phyloP scores from a whole-genome alignment of 495 filamentous ascomycete genomes.

The Xylaria flabelliformis region DNA sequence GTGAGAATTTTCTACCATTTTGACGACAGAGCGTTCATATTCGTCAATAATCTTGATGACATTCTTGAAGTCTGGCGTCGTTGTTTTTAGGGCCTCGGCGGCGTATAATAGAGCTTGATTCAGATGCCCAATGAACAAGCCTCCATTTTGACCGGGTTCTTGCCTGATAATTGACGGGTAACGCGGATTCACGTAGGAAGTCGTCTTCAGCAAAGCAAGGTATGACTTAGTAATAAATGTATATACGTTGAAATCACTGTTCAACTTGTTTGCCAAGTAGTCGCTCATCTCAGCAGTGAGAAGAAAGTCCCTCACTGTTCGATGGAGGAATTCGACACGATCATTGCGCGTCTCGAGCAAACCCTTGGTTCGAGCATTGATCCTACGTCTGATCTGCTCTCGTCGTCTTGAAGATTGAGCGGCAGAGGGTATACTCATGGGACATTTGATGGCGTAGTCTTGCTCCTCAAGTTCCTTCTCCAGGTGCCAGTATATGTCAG shows the following conservation, averaged over 20 bases:
- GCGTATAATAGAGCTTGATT: background rate
- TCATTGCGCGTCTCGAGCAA: constrained; percentile 1
- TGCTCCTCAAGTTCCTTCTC: background rate
- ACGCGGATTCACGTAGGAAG: background rate
- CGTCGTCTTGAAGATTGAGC: background rate
- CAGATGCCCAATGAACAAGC: background rate
- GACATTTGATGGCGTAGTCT: background rate
- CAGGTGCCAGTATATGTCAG: background rate
- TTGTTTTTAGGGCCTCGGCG: background rate
- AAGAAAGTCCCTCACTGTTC: background rate
- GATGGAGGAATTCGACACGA: background rate
- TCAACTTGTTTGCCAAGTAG: background rate
- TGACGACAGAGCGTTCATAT: background rate
- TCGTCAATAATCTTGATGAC: background rate
- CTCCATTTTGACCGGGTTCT: background rate
- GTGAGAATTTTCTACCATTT: background rate
- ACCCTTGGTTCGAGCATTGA: background rate
- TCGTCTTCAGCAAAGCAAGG: background rate
- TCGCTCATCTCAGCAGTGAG: background rate
- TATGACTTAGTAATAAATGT: background rate
- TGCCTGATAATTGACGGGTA: background rate
- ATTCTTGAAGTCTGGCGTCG: background rate
- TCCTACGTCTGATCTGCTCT: background rate
- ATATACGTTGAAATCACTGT: background rate
- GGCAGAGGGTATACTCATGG: background rate